Conservation (phyloP, 164 flowering plant species). For the Protea cynaroides region DNA sequence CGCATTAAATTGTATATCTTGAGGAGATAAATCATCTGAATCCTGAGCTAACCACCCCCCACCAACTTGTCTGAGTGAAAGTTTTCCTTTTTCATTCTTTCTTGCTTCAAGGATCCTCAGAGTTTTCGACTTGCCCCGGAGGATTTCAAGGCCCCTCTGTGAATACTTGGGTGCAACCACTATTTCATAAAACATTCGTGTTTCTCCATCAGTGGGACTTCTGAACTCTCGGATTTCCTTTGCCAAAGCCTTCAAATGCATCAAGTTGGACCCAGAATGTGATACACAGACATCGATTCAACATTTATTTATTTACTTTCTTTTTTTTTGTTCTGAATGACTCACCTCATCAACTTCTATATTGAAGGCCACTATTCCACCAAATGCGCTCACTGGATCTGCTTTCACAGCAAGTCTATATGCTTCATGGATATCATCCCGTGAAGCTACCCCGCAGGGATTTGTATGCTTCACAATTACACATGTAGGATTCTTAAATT, state of each 20-base stretch:
- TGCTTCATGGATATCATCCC: conserved; percentile 82
- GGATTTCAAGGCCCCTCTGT: conserved; percentile 78
- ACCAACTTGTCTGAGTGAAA: conserved; percentile 92
- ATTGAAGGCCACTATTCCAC: conserved; percentile 98
- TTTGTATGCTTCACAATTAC: conserved; percentile 97
- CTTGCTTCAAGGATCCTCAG: conserved; percentile 87
- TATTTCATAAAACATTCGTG: conserved; percentile 98
- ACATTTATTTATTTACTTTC: background rate
- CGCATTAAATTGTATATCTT: conserved; percentile 56
- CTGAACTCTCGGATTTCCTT: conserved; percentile 90
- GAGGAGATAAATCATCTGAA: conserved; percentile 80
- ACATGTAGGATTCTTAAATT: conserved; percentile 88
- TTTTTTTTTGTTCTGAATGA: background rate
- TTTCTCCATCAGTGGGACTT: conserved; percentile 97
- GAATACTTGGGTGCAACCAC: conserved; percentile 95
- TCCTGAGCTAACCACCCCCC: conserved; percentile 98
- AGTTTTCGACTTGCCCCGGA: conserved; percentile 88
- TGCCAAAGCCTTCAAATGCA: conserved; percentile 58
- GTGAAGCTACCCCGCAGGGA: conserved; percentile 98
- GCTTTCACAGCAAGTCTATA: conserved; percentile 91
- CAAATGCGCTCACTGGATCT: conserved; percentile 99
- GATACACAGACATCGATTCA: background rate
- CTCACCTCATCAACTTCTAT: conserved; percentile 92
- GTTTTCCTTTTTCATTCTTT: conserved; percentile 72
- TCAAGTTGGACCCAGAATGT: background rate